These are phyloP conservation scores for Tephrocybe sp. DNA, from an alignment of 768 basidiomycete species.

Conservation along the genomic window DNA sequence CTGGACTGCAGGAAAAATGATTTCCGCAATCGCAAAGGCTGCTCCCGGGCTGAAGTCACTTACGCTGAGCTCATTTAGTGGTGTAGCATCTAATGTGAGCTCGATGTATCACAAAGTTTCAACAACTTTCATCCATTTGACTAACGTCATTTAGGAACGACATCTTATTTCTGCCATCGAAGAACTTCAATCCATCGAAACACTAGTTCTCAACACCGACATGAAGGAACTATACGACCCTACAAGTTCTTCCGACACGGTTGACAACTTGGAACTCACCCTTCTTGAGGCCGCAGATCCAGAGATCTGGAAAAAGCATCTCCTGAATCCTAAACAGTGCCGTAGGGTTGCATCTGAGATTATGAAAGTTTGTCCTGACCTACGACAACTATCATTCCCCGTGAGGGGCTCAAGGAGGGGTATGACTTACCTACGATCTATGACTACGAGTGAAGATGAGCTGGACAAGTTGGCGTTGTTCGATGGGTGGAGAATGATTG, in stretches of 20 bases:
- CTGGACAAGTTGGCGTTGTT: too few species aligned
- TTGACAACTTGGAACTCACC: neutral
- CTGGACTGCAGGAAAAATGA: neutral
- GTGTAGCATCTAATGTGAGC: neutral
- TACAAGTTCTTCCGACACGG: neutral
- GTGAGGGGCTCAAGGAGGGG: neutral
- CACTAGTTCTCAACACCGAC: neutral
- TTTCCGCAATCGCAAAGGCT: neutral
- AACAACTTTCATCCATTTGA: neutral
- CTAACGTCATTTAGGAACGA: neutral
- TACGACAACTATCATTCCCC: neutral
- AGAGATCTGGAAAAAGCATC: neutral
- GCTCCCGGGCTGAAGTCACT: neutral
- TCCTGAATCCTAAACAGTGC: neutral
- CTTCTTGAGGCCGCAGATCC: neutral
- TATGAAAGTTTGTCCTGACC: neutral
- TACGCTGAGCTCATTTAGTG: neutral
- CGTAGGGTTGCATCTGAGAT: neutral
- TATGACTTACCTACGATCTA: neutral
- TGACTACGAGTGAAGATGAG: too few species aligned
- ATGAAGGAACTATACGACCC: neutral
- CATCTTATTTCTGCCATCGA: neutral
- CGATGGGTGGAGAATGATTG: too few species aligned
- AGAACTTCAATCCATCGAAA: neutral
- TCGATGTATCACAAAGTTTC: neutral